Evolutionary conservation across 2,329 filamentous ascomycete species (phyloP).

Genomic region (Fusarium torulosum): DNA sequence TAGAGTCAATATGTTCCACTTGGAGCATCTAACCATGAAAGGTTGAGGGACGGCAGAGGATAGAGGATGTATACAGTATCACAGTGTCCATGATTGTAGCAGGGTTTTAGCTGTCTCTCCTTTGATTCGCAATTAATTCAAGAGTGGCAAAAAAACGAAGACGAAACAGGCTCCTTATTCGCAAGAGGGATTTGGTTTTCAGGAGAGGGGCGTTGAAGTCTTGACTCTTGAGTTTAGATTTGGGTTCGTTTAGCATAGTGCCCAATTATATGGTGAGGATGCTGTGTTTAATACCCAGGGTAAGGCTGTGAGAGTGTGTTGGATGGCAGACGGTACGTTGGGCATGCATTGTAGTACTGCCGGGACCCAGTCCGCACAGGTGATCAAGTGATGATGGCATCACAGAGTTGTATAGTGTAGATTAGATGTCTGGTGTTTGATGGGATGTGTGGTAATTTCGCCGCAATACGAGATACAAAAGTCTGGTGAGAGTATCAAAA

Average conservation of each 20-base stretch:
- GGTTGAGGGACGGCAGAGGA: constrained; percentile 4
- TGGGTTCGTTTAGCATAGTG: constrained; percentile 17
- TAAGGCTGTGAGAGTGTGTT: constrained; percentile 17
- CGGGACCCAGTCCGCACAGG: constrained; percentile 20
- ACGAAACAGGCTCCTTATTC: constrained; percentile 4
- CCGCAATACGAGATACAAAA: background rate
- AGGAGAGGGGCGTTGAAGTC: background rate
- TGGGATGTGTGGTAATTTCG: background rate
- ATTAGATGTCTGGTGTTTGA: background rate
- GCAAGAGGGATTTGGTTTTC: constrained; percentile 1
- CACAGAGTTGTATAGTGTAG: constrained; percentile 1
- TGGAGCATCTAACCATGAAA: constrained; percentile 5
- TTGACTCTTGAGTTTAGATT: constrained; percentile 8
- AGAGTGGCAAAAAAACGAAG: constrained; percentile 27
- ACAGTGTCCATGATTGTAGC: constrained; percentile 17
- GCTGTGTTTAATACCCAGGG: constrained; percentile 9
- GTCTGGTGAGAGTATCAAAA: background rate
- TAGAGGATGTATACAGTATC: constrained; percentile 23
- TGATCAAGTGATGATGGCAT: constrained; percentile 26
- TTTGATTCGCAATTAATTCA: constrained; percentile 6
- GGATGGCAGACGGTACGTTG: constrained; percentile 21
- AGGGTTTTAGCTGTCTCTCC: background rate
- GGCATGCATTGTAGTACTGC: constrained; percentile 11
- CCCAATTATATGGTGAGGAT: constrained; percentile 8
- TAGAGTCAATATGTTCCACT: constrained; percentile 18